Evolutionary conservation across 116 monocot genomes (phyloP).

Genomic region (Cymodocea nodosa): DNA sequence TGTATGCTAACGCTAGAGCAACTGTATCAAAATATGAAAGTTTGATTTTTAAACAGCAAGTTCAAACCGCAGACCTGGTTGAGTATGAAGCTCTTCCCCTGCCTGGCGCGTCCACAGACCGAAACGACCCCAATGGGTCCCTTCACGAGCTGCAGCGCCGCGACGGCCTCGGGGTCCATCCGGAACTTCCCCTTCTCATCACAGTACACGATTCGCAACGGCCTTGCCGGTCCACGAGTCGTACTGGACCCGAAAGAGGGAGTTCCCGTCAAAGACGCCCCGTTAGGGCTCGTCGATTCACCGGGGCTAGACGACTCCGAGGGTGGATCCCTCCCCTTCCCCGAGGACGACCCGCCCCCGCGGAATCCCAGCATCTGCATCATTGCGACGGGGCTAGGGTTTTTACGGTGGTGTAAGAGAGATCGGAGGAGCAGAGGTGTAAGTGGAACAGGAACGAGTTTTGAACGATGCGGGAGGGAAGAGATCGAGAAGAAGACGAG

Average conservation of each 20-base stretch:
- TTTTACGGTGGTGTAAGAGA: background rate
- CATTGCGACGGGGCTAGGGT: conserved; percentile 8
- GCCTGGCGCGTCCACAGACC: conserved; percentile 91
- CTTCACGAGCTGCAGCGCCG: conserved; percentile 79
- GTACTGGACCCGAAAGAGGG: background rate
- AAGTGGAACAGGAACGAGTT: background rate
- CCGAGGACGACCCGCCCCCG: conserved; percentile 1
- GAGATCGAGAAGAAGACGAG: background rate
- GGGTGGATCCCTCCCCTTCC: background rate
- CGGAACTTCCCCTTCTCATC: conserved; percentile 80
- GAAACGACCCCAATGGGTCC: conserved; percentile 87
- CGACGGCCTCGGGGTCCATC: conserved; percentile 88
- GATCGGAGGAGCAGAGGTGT: background rate
- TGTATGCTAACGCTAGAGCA: too few relatives aligned
- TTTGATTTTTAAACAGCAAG: background rate
- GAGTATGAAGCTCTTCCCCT: conserved; percentile 95
- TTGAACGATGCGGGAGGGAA: background rate
- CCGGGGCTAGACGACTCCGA: conserved; percentile 14
- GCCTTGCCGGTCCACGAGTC: conserved; percentile 42
- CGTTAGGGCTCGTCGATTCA: conserved; percentile 2
- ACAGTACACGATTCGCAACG: conserved; percentile 76
- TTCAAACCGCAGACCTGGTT: conserved; percentile 46
- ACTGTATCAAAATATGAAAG: background rate
- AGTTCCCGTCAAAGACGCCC: background rate
- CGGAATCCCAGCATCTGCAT: conserved; percentile 49